Evolutionary conservation across 2,329 filamentous ascomycete species (phyloP).

Genomic region (Calonectria montana): DNA sequence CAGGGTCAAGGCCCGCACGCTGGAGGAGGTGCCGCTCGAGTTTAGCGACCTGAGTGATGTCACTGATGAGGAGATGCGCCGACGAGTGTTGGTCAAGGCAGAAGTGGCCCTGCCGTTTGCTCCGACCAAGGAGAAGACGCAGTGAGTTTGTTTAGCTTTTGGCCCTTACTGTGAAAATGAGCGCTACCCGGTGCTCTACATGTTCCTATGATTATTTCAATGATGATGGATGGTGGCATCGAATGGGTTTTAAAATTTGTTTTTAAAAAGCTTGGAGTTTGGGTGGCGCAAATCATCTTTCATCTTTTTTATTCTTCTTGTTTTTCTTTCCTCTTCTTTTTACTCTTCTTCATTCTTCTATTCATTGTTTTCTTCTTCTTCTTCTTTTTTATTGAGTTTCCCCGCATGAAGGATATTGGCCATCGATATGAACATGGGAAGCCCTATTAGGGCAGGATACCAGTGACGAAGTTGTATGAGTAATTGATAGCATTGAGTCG

Average conservation of each 20-base stretch:
- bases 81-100: constrained; percentile 48
- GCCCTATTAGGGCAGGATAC: neutral
- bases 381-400: neutral
- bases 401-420: too few species aligned
- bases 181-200: neutral
- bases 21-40: constrained; percentile 60
- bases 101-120: constrained; percentile 20
- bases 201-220: neutral
- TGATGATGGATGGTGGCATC: neutral
- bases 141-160: constrained; percentile 35
- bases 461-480: constrained; percentile 6
- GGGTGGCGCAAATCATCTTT: neutral
- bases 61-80: constrained; percentile 55
- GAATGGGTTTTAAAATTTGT: neutral
- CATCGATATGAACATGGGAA: neutral
- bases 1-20: constrained; percentile 61
- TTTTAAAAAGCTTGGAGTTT: constrained; percentile 1
- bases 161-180: neutral
- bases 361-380: neutral
- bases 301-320: neutral
- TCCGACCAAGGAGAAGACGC: constrained; percentile 39
- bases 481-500: neutral
- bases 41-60: constrained; percentile 57
- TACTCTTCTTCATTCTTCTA: neutral
- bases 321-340: neutral